Conservation (phyloP, 768 basidiomycete genomes). For the Auriscalpium vulgare region DNA sequence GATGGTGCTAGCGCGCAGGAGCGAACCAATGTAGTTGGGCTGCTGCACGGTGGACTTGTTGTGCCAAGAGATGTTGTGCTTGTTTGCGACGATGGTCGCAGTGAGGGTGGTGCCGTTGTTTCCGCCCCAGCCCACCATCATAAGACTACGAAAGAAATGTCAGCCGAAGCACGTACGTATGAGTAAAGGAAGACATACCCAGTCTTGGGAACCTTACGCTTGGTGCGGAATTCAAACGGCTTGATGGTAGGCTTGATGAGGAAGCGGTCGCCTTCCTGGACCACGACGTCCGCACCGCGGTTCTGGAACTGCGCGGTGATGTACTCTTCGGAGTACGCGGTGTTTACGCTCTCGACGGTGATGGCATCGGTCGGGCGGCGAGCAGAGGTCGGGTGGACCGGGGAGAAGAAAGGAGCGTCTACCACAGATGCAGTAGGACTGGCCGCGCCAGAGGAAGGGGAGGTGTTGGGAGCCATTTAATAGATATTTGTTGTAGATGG, state of each 20-base stretch:
- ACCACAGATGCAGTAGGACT: slow-evolving; percentile 61
- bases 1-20: slow-evolving; percentile 93
- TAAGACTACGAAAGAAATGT: slow-evolving; percentile 47
- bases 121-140: slow-evolving; percentile 96
- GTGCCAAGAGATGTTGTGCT: slow-evolving; percentile 88
- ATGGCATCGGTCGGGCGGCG: slow-evolving; percentile 66
- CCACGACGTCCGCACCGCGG: slow-evolving; percentile 64
- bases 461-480: slow-evolving; percentile 43
- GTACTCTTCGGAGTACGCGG: slow-evolving; percentile 70
- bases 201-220: slow-evolving; percentile 78
- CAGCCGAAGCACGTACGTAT: neutral
- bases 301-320: slow-evolving; percentile 80
- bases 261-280: slow-evolving; percentile 63
- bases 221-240: slow-evolving; percentile 87
- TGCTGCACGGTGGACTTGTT: slow-evolving; percentile 88
- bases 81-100: slow-evolving; percentile 94
- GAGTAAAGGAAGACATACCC: slow-evolving; percentile 44
- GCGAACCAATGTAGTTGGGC: slow-evolving; percentile 96
- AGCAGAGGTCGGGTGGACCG: slow-evolving; percentile 79
- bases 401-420: slow-evolving; percentile 58
- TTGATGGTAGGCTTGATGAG: slow-evolving; percentile 72
- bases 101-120: slow-evolving; percentile 95
- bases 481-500: slow-evolving; percentile 17
- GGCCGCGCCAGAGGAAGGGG: slow-evolving; percentile 44
- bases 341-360: slow-evolving; percentile 75